Evolutionary conservation across 768 basidiomycete genomes (phyloP).

Genomic region (Trametes meyenii): DNA sequence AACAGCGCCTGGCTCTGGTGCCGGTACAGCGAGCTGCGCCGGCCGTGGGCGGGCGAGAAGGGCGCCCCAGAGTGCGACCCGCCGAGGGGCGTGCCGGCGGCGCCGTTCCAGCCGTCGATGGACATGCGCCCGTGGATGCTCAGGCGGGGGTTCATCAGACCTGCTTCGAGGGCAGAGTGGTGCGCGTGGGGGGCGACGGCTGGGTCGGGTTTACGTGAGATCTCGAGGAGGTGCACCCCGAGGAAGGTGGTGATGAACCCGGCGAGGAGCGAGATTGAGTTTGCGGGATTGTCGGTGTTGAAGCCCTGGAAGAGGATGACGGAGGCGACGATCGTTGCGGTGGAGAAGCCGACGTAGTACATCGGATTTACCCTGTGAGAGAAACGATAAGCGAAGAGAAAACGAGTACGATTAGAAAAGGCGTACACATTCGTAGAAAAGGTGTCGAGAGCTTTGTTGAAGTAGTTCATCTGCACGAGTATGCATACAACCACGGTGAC

Average conservation of each 20-base stretch:
- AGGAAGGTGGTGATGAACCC: constrained; percentile 95
- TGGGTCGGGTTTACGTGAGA: constrained; percentile 60
- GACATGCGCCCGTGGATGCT: constrained; percentile 82
- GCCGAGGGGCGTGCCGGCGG: constrained; percentile 36
- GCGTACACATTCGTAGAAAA: constrained; percentile 98
- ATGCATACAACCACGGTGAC: constrained; percentile 83
- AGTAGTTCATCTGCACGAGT: constrained; percentile 92
- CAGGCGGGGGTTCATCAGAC: constrained; percentile 76
- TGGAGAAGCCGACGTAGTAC: constrained; percentile 97
- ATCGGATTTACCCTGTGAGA: constrained; percentile 88
- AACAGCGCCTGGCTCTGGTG: constrained; percentile 70
- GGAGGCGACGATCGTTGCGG: constrained; percentile 90
- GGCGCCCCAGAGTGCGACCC: constrained; percentile 26
- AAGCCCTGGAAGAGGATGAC: constrained; percentile 97
- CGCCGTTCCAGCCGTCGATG: constrained; percentile 71
- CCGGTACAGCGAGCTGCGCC: constrained; percentile 67
- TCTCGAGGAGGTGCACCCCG: constrained; percentile 92
- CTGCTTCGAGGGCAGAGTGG: constrained; percentile 63
- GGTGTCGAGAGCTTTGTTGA: constrained; percentile 96
- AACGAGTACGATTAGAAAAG: constrained; percentile 1
- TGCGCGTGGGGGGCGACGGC: constrained; percentile 40
- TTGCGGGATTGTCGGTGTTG: constrained; percentile 81
- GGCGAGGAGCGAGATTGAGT: constrained; percentile 83
- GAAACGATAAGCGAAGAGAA: not conserved
- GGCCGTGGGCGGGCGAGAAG: constrained; percentile 53